phyloP scores from a whole-genome alignment of 2,329 filamentous ascomycete genomes.

The Claviceps sp. region DNA sequence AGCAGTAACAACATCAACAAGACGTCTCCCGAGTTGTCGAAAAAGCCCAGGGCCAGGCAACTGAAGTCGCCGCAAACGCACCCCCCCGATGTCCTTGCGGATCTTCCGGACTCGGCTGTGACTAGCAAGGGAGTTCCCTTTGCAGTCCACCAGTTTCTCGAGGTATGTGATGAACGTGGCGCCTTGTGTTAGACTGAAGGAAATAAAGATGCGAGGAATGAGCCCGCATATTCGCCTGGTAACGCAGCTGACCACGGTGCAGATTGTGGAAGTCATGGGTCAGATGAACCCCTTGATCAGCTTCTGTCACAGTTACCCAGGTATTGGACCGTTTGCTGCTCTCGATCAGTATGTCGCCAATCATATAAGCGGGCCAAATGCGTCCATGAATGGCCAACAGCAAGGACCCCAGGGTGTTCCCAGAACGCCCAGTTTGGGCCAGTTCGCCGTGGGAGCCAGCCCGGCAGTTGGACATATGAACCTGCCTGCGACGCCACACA shows the following conservation, averaged over 20 bases:
- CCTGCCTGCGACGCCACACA: slow-evolving; percentile 47
- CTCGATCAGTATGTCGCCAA: slow-evolving; percentile 45
- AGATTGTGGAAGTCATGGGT: slow-evolving; percentile 53
- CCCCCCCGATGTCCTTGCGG: slow-evolving; percentile 43
- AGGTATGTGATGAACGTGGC: slow-evolving; percentile 27
- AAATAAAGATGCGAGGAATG: too few relatives aligned
- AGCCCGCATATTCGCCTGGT: neutral
- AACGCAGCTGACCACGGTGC: slow-evolving; percentile 9
- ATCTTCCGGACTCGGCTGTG: slow-evolving; percentile 44
- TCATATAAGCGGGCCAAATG: slow-evolving; percentile 27
- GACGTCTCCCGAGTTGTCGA: slow-evolving; percentile 52
- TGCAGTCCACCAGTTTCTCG: slow-evolving; percentile 49
- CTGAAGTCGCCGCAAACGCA: slow-evolving; percentile 46
- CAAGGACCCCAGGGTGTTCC: slow-evolving; percentile 30
- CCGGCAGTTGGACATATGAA: slow-evolving; percentile 46
- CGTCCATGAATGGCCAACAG: slow-evolving; percentile 34
- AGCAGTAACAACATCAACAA: slow-evolving; percentile 18
- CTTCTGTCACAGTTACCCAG: slow-evolving; percentile 41
- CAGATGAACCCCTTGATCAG: slow-evolving; percentile 52
- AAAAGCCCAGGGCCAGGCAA: slow-evolving; percentile 46
- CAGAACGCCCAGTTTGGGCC: slow-evolving; percentile 40
- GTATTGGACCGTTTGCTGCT: slow-evolving; percentile 41
- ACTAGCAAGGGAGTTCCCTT: slow-evolving; percentile 48
- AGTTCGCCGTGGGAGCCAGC: slow-evolving; percentile 46
- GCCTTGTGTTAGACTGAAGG: too few relatives aligned